These are phyloP conservation scores for Cryptococcus sp. DNA, from an alignment of 1,284 basidiomycete species.

Conservation along the genomic window DNA sequence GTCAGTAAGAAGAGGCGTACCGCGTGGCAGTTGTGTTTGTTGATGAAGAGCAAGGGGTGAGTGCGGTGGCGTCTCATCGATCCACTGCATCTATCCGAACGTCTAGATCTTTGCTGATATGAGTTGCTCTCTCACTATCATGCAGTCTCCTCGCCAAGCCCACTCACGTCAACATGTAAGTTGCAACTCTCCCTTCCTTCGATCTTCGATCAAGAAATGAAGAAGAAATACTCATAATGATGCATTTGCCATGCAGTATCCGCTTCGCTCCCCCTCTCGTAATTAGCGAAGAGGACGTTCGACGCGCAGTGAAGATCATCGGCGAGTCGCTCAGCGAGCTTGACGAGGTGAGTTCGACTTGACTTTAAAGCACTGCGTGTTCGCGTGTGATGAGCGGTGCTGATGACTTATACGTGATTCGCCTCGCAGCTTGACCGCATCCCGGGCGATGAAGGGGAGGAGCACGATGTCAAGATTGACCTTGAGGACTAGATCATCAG, in stretches of 20 bases:
- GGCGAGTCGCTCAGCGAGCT: conserved; percentile 75
- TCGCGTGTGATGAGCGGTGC: neutral
- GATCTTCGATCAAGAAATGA: too few relatives aligned
- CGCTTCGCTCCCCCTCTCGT: conserved; percentile 95
- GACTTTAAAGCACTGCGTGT: too few relatives aligned
- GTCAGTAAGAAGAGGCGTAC: conserved; percentile 74
- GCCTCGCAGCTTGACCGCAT: conserved; percentile 65
- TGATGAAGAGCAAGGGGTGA: conserved; percentile 86
- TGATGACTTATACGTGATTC: neutral
- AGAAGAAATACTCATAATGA: neutral
- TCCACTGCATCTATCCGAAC: neutral
- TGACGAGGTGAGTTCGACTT: conserved; percentile 64
- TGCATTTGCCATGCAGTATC: conserved; percentile 61
- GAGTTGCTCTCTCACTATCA: conserved; percentile 1
- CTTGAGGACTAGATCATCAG: conserved; percentile 33
- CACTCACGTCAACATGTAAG: conserved; percentile 90
- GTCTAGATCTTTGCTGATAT: too few relatives aligned
- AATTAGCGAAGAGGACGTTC: conserved; percentile 81
- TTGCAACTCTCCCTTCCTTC: neutral
- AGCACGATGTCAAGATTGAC: conserved; percentile 39
- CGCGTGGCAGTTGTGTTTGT: conserved; percentile 93
- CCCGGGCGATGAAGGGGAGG: conserved; percentile 62
- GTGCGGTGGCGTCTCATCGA: conserved; percentile 1
- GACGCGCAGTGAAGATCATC: conserved; percentile 75
- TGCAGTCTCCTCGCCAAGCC: conserved; percentile 71